Conservation (phyloP, 1,284 basidiomycete species). For the Cutaneotrichosporon dermatis region DNA sequence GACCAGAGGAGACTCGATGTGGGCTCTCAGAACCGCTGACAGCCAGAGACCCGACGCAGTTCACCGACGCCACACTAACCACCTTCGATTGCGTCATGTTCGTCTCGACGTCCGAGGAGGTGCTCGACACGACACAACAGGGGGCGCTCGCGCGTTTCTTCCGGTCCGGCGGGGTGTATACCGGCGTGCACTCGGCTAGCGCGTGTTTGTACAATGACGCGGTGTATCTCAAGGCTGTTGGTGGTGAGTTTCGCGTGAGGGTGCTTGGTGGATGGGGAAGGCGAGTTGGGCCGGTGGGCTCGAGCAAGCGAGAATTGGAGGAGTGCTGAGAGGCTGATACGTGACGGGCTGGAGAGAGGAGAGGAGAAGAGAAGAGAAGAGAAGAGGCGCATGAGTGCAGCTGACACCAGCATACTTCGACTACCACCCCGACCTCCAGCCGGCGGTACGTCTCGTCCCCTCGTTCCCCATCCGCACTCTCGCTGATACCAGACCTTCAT, state of each 20-base stretch:
- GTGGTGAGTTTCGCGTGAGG: slow-evolving; percentile 33
- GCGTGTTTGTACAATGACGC: slow-evolving; percentile 65
- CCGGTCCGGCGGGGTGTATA: slow-evolving; percentile 51
- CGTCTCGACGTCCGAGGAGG: slow-evolving; percentile 56
- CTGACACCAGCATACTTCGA: slow-evolving; percentile 59
- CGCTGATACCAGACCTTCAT: slow-evolving; percentile 53
- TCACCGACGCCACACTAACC: slow-evolving; percentile 57
- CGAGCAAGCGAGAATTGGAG: too few species aligned
- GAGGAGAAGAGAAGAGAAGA: too few species aligned
- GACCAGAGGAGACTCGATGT: background rate
- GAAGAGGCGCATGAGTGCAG: background rate
- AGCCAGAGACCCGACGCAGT: slow-evolving; percentile 53
- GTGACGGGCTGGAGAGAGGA: too few species aligned
- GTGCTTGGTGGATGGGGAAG: too few species aligned
- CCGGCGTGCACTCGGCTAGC: slow-evolving; percentile 56
- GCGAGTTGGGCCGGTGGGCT: too few species aligned
- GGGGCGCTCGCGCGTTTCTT: slow-evolving; percentile 63
- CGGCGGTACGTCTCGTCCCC: slow-evolving; percentile 24
- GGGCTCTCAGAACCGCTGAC: background rate
- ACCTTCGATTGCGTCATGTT: slow-evolving; percentile 67
- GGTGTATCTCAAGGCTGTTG: slow-evolving; percentile 54
- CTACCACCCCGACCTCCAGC: slow-evolving; percentile 65
- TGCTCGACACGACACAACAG: slow-evolving; percentile 61
- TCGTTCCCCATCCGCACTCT: too few species aligned
- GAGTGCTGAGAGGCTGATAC: too few species aligned